Evolutionary conservation across 768 basidiomycete genomes (phyloP), one percentile per base, ranked within the genome.

Genomic region (Tulasnella sp.): DNA sequence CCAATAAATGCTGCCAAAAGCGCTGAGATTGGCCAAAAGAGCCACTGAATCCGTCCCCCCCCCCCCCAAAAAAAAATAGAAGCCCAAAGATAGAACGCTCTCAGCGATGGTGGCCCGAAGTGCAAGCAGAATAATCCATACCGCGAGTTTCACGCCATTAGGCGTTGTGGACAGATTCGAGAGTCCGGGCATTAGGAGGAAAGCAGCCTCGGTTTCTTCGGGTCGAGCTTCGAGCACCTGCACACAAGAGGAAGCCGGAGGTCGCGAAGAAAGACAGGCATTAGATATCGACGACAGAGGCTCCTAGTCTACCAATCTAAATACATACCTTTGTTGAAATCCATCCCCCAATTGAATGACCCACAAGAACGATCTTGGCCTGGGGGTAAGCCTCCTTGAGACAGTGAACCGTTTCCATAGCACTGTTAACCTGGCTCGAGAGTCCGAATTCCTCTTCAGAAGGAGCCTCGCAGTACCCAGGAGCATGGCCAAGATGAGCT

Each of bases 261-360:
- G 22, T 34, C 4, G 14, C 73, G 37, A 39, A 1, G 1, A 34
- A 31, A 37, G 4, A 54, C n/a, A 34, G 69, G 58, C 7, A 40
- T 73, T 7, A 73, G 49, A 36, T 29, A 40, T 3, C 49, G 11
- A 64, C n/a, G 38, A 40, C 14, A 78, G 36, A n/a, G 78, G 36
- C 1, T 78, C 75, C 40, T 76, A 37, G 38, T 75, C 71, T 78
- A 76, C 40, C 75, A 37, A 40, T 75, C 71, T 42, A n/a, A 34
- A 64, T 29, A 79, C 83, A 79, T 42, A 88, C 90, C 84, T 93
- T 88, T 38, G 88, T 80, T 4, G 86, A 81, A 72, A 94, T 84
- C 91, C 92, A 94, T 1, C 88, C 83, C 1, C 93, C 93, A 17
- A 93, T 87, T 74, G 91, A 92, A 78, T 94, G 92, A 11, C 89